Base-by-base conservation (phyloP, 75 land plant species). In the Picea sitchensis region DNA sequence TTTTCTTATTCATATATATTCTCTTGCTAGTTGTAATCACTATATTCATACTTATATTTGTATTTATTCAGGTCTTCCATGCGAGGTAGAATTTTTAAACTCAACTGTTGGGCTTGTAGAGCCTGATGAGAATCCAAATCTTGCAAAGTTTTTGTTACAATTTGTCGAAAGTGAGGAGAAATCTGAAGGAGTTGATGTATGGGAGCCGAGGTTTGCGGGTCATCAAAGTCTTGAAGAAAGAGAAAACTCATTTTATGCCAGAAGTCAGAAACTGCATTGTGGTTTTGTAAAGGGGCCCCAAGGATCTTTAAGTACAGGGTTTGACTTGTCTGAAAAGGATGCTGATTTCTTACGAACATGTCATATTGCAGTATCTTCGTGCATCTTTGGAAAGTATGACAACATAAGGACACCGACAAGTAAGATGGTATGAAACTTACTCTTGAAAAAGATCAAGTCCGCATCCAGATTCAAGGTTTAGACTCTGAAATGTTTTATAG, bases 321-420 rank as follows among this genome's bases (percentile, higher is more conserved):
- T 94, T 90, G 98, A 96, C 80, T 78, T 96, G 77, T 79, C 78
- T 77, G 92, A 88, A 47, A 69, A 81, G 26, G 99, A 96, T 76
- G 84, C 74, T 30, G 60, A 75, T 34, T 91, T 82, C 83, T 87
- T 96, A 88, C 61, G 58, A 21, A 81, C 82, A n/a, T 96, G 99
- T 76, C 64, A 36, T 9, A 78, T 96, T 80, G 99, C 85, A 21
- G 98, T 96, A 5, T 94, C 99, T 21, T 96, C 99, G 41, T 96
- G 99, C 85, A 96, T 96, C 60, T 96, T 96, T 88, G 99, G 99
- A 17, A 93, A 78, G 85, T 94, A 89, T 75, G 99, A 96, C 79
- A 87, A 88, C 80, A 32, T 96, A 67, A 85, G 96, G 72, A 62
- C 91, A 78, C 99, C 99, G 11, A 84, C 89, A 18, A 90, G 83